Evolutionary conservation across 2,329 filamentous ascomycete genomes (phyloP), one percentile per base, ranked within the genome.

Genomic region (Pleoardoris graminearum): DNA sequence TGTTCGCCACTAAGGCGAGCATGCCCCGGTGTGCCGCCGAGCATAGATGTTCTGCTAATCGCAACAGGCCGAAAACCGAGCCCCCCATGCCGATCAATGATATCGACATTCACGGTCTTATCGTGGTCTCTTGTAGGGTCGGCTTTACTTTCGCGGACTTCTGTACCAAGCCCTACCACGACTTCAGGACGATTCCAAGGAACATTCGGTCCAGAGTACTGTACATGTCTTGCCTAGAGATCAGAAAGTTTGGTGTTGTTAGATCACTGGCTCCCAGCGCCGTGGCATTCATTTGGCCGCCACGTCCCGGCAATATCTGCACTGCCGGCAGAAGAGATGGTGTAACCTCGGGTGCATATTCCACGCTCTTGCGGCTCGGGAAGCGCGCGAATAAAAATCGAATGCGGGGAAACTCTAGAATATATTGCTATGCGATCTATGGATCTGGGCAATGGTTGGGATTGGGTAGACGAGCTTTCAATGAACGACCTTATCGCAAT

Each of bases 261-360:
- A 3, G 12, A 14, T 35, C 14, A 36, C 12, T 46, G 30, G 43
- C 30, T 12, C 8, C n/a, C 19, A 7, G 2, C 7, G 1, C 12
- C 36, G 30, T 30, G 4, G 16, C 21, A 19, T 8, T 12, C 21
- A 46, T 46, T 27, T 36, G 30, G 21, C 30, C 43, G 19, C 43
- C 19, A 25, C 30, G 25, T 43, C 30, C 36, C 30, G 21, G 43
- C 43, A 46, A 46, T 46, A 12, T 36, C 17, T 23, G n/a, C 19
- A 36, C 43, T 46, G 30, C 43, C 43, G 43, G 30, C 30, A 46
- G 30, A 35, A 30, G 19, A 46, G 21, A 33, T 22, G 16, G 45
- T 48, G 33, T 39, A 30, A 39, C 45, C 16, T 21, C 6, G 12
- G 33, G 16, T 30, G 33, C 11, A 21, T 8, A 6, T 6, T 14